These are phyloP conservation scores for Trichoderma breve DNA, from an alignment of 2,329 filamentous ascomycete genomes.

Conservation along the genomic window DNA sequence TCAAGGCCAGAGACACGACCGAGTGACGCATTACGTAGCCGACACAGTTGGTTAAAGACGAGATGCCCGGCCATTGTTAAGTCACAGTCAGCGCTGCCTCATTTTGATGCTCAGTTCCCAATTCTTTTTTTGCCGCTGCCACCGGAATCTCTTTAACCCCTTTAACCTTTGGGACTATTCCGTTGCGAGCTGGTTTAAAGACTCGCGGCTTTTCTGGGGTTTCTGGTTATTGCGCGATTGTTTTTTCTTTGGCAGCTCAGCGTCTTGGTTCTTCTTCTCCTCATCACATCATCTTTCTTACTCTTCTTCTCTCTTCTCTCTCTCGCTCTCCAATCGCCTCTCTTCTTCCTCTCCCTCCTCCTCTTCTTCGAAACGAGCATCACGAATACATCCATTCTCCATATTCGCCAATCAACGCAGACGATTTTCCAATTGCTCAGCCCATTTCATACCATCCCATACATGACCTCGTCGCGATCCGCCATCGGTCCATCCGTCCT, in stretches of 20 bases:
- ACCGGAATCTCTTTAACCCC: not conserved
- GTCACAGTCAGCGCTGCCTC: too few species aligned
- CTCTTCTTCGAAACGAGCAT: not conserved
- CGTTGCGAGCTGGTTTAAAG: not conserved
- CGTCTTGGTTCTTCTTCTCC: not conserved
- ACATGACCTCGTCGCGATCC: not conserved
- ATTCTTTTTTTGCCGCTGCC: not conserved
- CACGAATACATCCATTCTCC: not conserved
- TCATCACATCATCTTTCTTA: not conserved
- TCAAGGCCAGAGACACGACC: not conserved
- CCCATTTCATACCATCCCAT: not conserved
- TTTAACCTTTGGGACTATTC: not conserved
- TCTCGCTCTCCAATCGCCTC: not conserved
- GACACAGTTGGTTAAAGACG: not conserved
- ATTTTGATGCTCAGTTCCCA: too few species aligned
- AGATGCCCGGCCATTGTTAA: not conserved
- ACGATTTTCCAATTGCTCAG: not conserved
- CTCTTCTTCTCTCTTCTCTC: not conserved
- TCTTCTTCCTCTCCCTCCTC: not conserved
- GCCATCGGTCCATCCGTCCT: not conserved
- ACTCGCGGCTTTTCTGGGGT: not conserved
- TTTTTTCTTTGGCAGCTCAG: not conserved
- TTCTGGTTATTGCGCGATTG: not conserved
- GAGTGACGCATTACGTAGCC: constrained; percentile 11
- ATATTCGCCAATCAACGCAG: not conserved